phyloP scores from a whole-genome alignment of 2,329 filamentous ascomycete genomes.

The Aspergillus sp. region DNA sequence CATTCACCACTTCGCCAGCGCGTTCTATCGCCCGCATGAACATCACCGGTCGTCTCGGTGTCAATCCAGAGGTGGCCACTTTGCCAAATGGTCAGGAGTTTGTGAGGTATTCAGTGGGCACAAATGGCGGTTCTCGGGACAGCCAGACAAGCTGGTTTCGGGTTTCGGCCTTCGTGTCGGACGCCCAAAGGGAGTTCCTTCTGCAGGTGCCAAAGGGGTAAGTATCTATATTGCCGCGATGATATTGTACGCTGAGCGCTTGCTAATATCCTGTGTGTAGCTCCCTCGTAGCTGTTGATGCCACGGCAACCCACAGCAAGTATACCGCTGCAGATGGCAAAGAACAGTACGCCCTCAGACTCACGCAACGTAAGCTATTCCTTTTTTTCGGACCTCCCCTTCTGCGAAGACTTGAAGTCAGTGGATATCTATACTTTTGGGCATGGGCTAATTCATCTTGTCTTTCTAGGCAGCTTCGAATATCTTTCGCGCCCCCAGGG shows the following conservation, averaged over 20 bases:
- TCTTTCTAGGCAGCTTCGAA: not conserved
- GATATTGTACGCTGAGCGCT: not conserved
- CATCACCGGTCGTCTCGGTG: conserved; percentile 80
- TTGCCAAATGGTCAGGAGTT: conserved; percentile 72
- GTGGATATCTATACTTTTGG: not conserved
- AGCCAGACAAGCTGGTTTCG: conserved; percentile 85
- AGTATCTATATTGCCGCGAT: conserved; percentile 37
- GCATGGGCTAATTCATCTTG: not conserved
- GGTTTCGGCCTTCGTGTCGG: conserved; percentile 68
- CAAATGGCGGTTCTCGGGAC: conserved; percentile 64
- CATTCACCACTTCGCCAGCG: conserved; percentile 69
- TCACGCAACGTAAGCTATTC: conserved; percentile 71
- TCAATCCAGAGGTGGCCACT: conserved; percentile 71
- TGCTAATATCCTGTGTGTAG: conserved; percentile 47
- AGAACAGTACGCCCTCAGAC: conserved; percentile 59
- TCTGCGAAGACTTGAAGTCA: not conserved
- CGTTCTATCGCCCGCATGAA: conserved; percentile 74
- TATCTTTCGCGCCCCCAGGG: not conserved
- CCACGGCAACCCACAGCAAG: conserved; percentile 67
- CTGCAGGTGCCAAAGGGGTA: conserved; percentile 80
- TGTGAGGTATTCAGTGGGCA: conserved; percentile 74
- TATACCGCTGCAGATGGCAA: conserved; percentile 73
- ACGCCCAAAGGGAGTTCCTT: conserved; percentile 71
- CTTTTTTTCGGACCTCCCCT: not conserved
- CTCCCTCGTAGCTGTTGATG: conserved; percentile 78